Evolutionary conservation across 768 basidiomycete genomes (phyloP), one percentile per base, ranked within the genome.

Genomic region (Paxillus involutus): DNA sequence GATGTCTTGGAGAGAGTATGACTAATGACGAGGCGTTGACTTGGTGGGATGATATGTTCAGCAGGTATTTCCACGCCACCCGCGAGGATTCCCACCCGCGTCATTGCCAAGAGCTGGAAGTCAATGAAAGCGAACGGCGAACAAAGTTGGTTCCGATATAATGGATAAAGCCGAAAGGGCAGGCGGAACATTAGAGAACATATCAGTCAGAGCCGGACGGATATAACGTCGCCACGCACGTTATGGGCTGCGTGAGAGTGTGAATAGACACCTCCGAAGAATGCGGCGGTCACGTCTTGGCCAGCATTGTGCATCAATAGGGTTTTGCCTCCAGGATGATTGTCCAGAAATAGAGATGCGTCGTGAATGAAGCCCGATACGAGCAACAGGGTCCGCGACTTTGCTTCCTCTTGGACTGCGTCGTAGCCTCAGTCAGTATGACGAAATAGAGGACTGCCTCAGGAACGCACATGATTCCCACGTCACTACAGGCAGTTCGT

Each of bases 301-400:
- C 92, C 93, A 14, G 85, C 77, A 56, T 76, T 83, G 26, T 71
- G 72, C 49, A 73, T 69, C 61, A 97, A 71, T 48, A 89, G 63
- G 37, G 73, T 64, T 39, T 74, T 74, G 14, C 94, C 94, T 21
- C 94, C 94, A 0, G 94, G 94, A 72, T 93, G 90, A 49, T 83
- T 77, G 51, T 87, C 84, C 33, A 85, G 57, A 67, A 94, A 94
- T 11, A 77, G 68, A 4, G 88, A 80, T 17, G 85, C 81, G 59
- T 96, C 93, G 67, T 94, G 91, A 58, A 97, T 88, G 74, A 91
- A 94, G 12, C 94, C 94, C 17, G 86, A 83, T 36, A 95, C 75
- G 47, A 92, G 78, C 40, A 95, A 73, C 51, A 97, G 71, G 3
- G 82, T 77, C 29, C 85, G 78, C 36, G 77, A 76, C 70, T 82